Base-by-base conservation (phyloP, 140 eudicot species). In the Stevia rebaudiana region DNA sequence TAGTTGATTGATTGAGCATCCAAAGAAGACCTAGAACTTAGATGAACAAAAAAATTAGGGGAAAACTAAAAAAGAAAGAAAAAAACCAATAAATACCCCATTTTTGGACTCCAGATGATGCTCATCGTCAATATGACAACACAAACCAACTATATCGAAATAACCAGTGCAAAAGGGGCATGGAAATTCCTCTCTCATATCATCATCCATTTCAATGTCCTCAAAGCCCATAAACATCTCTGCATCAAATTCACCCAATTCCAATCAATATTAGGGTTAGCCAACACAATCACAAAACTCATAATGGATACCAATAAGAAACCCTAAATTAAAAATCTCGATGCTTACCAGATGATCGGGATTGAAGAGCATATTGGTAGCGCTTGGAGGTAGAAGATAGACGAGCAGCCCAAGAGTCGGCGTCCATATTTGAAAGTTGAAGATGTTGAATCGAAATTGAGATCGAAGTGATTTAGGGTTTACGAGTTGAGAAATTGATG, bases 41-140 rank as follows among this genome's bases (percentile, higher is more conserved):
- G 22, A 58, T n/a, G 33, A 28, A n/a, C 28, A 71, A 13, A 63
- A 40, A 22, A 18, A 58, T 39, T 5, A 40, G 63, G 31, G 41
- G 10, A 70, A 72, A 43, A 43, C 6, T 43, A 5, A 43, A 13
- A 43, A 2, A 1, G 2, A 13, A 3, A 16, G 6, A 46, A 61
- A 33, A 5, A 22, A 18, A 67, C 46, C 23, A 67, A 21, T 24
- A 1, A 46, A 35, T 86, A 94, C 97, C 99, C 99, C 99, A 81
- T 94, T 94, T 35, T 74, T 88, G 56, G 97, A 83, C 71, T 94
- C 97, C 4, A 71, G 76, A 58, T 92, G 88, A 75, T 94, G 99
- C 60, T 88, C 90, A 50, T 94, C 99, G 57, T 94, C 99, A 11
- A 94, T 85, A 78, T 94, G 99, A 69, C 94, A 86, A 78, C 97